Conservation (phyloP, 2,329 filamentous ascomycete species). For the Penicillium decumbens region DNA sequence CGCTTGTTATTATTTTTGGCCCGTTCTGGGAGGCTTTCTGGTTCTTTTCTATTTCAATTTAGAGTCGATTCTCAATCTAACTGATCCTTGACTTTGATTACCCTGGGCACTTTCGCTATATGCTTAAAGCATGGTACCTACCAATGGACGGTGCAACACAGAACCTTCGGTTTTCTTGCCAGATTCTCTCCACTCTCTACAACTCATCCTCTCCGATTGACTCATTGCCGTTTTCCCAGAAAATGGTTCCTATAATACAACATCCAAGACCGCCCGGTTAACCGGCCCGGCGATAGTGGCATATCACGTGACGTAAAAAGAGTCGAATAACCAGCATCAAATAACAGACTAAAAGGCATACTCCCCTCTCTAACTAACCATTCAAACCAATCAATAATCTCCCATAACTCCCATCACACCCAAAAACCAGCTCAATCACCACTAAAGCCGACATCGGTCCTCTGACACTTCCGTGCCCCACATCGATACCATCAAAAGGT, state of each 20-base stretch:
- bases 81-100: background rate
- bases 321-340: background rate
- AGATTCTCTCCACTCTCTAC: background rate
- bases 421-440: background rate
- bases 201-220: background rate
- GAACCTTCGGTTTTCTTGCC: background rate
- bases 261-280: constrained; percentile 1
- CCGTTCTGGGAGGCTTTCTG: background rate
- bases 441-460: constrained; percentile 2
- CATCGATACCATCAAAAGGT: constrained; percentile 6
- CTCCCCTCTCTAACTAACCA: background rate
- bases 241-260: background rate
- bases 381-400: background rate
- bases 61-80: background rate
- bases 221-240: background rate
- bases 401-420: background rate
- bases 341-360: background rate
- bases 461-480: constrained; percentile 8
- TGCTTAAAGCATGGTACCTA: background rate
- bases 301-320: background rate
- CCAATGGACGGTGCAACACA: background rate
- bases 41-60: constrained; percentile 1
- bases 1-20: background rate
- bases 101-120: background rate
- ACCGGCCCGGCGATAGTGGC: constrained; percentile 7